Evolutionary conservation across 495 filamentous ascomycete species (phyloP).

Genomic region (Lophiotrema nucula): DNA sequence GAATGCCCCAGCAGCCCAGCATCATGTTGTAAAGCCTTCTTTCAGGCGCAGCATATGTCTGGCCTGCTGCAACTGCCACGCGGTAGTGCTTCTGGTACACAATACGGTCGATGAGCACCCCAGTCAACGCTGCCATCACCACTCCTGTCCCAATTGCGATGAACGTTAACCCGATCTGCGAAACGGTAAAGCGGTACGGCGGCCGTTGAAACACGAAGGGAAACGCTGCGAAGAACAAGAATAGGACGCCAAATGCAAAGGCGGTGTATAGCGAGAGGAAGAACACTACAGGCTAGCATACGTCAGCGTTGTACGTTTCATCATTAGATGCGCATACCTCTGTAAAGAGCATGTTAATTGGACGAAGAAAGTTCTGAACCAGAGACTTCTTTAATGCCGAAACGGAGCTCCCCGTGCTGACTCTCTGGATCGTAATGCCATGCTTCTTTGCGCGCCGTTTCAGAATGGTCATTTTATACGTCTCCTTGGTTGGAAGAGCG

Average conservation of each 20-base stretch:
- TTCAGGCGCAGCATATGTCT: constrained; percentile 70
- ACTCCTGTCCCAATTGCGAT: constrained; percentile 58
- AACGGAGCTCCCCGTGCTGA: constrained; percentile 7
- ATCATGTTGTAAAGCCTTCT: constrained; percentile 85
- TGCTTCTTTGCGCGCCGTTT: constrained; percentile 49
- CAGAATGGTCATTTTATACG: constrained; percentile 63
- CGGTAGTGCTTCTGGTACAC: constrained; percentile 46
- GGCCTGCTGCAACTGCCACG: constrained; percentile 50
- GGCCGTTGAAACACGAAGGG: constrained; percentile 44
- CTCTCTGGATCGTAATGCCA: constrained; percentile 42
- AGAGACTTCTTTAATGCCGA: constrained; percentile 50
- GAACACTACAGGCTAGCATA: constrained; percentile 55
- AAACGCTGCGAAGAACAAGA: constrained; percentile 64
- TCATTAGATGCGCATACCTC: constrained; percentile 41
- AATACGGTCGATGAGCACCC: constrained; percentile 47
- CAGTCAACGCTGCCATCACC: constrained; percentile 48
- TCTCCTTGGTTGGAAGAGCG: constrained; percentile 52
- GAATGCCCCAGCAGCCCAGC: constrained; percentile 74
- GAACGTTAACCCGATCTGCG: constrained; percentile 58
- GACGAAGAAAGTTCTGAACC: constrained; percentile 58
- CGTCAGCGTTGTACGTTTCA: neutral
- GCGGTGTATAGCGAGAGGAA: constrained; percentile 60
- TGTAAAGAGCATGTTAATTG: constrained; percentile 60
- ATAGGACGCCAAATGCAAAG: constrained; percentile 64
- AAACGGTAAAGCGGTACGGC: constrained; percentile 27